Conservation (phyloP, 805 yeast genomes). For the Candida morakotiae region DNA sequence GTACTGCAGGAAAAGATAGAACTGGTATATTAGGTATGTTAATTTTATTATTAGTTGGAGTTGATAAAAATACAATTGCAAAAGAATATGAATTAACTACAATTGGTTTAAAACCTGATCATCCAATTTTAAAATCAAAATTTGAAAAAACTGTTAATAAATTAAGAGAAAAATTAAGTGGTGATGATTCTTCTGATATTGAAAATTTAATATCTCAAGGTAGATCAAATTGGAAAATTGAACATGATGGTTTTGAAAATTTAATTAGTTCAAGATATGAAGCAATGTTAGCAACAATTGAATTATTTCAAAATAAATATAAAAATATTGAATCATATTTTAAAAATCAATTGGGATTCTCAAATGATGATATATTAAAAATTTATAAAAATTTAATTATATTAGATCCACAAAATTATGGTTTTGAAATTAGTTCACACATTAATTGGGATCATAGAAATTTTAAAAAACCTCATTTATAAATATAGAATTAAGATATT, state of each 20-base stretch:
- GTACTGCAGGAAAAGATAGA: conserved; percentile 85
- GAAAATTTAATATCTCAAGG: conserved; percentile 27
- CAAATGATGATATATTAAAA: conserved; percentile 37
- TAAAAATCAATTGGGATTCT: conserved; percentile 39
- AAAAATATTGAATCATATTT: conserved; percentile 54
- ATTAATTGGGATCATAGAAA: conserved; percentile 14
- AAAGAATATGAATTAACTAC: conserved; percentile 77
- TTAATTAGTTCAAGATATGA: conserved; percentile 63
- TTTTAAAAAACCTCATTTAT: conserved; percentile 6
- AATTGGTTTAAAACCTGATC: conserved; percentile 54
- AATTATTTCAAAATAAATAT: conserved; percentile 45
- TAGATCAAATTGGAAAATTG: conserved; percentile 38
- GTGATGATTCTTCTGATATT: conserved; percentile 18
- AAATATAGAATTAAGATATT: conserved; percentile 7
- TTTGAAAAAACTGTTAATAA: conserved; percentile 30
- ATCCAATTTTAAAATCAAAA: conserved; percentile 31
- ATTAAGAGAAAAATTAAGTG: conserved; percentile 22
- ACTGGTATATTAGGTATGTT: conserved; percentile 75
- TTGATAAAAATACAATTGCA: conserved; percentile 60
- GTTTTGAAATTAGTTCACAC: conserved; percentile 10
- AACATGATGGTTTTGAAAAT: conserved; percentile 53
- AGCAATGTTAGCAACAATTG: conserved; percentile 63
- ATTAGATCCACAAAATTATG: conserved; percentile 14
- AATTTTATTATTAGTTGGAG: conserved; percentile 58
- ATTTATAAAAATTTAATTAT: conserved; percentile 24